Percentiles rank a stretch among this genome's conserved stretches.
These are phyloP conservation scores for Fomitopsis schrenkii DNA, from an alignment of 1,284 basidiomycete genomes.

Conservation along the genomic window DNA sequence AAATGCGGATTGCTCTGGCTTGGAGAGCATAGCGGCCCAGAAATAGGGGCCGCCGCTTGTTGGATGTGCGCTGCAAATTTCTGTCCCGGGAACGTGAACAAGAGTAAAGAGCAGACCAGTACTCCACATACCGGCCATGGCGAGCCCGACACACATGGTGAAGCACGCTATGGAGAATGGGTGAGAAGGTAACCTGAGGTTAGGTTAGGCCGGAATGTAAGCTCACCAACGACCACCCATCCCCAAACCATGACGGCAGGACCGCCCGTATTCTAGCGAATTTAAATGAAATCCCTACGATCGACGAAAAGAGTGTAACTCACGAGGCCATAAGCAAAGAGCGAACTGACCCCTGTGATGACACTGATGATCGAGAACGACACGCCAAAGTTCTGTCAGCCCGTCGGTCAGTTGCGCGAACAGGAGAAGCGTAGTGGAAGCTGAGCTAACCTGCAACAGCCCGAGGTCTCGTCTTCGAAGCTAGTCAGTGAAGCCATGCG, in stretches of 20 bases:
- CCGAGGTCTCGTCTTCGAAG: conserved; percentile 46
- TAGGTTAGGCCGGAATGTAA: too few relatives aligned
- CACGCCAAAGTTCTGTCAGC: conserved; percentile 63
- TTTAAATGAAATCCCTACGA: too few relatives aligned
- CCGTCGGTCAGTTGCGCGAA: background rate
- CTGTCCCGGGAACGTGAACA: conserved; percentile 24
- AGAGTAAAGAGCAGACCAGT: background rate
- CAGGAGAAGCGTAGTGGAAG: background rate
- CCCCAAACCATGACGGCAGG: conserved; percentile 75
- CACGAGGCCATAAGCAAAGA: conserved; percentile 65
- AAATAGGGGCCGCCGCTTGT: conserved; percentile 74
- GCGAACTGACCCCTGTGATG: conserved; percentile 63
- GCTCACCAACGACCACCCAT: conserved; percentile 53
- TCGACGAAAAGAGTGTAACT: conserved; percentile 22
- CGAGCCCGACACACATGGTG: conserved; percentile 61
- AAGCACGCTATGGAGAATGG: conserved; percentile 41
- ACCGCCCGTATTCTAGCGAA: conserved; percentile 71
- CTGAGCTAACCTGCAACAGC: conserved; percentile 48
- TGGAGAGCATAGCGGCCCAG: conserved; percentile 71
- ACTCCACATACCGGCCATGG: conserved; percentile 56
- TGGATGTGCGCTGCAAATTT: conserved; percentile 70
- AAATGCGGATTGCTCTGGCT: conserved; percentile 48
- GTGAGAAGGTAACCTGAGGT: too few relatives aligned
- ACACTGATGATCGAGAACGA: conserved; percentile 75
- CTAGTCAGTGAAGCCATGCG: background rate